A percentile compares a stretch with the other conserved stretches of the same genome.
phyloP scores from a whole-genome alignment of 768 basidiomycete genomes.

The Collybiopsis luxurians region DNA sequence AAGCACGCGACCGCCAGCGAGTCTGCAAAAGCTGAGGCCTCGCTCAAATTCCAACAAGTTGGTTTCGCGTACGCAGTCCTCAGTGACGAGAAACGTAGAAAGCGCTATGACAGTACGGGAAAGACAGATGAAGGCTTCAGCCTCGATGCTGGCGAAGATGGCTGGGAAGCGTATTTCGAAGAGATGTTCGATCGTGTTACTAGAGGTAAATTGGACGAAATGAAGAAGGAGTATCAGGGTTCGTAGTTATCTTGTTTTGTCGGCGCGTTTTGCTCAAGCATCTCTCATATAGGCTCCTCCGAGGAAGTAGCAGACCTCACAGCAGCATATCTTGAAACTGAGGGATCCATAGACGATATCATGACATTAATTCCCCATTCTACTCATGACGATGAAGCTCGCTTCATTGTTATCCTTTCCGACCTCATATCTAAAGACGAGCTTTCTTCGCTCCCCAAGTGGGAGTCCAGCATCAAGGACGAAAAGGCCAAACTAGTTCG shows the following conservation, averaged over 20 bases:
- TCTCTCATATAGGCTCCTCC: slow-evolving; percentile 57
- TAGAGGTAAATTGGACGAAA: slow-evolving; percentile 81
- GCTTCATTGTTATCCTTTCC: slow-evolving; percentile 72
- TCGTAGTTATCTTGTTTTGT: slow-evolving; percentile 6
- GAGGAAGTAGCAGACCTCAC: slow-evolving; percentile 85
- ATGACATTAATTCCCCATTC: slow-evolving; percentile 88
- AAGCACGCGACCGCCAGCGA: slow-evolving; percentile 69
- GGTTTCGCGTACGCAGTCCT: slow-evolving; percentile 93
- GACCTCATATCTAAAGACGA: slow-evolving; percentile 59
- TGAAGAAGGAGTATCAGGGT: slow-evolving; percentile 96
- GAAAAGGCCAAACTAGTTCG: slow-evolving; percentile 75
- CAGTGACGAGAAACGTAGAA: slow-evolving; percentile 70
- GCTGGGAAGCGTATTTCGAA: slow-evolving; percentile 96
- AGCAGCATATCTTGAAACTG: slow-evolving; percentile 63
- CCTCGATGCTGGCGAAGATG: slow-evolving; percentile 69
- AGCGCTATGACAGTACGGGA: slow-evolving; percentile 83
- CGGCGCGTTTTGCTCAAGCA: not conserved
- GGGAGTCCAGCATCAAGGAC: slow-evolving; percentile 75
- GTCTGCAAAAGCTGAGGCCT: slow-evolving; percentile 61
- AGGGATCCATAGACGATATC: slow-evolving; percentile 78
- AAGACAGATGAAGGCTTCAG: slow-evolving; percentile 79
- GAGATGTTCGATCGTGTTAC: slow-evolving; percentile 87
- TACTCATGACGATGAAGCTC: slow-evolving; percentile 77
- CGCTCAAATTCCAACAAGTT: slow-evolving; percentile 85
- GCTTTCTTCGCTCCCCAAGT: slow-evolving; percentile 53